Conservation (phyloP, 768 basidiomycete genomes). For the Kwoniella sp. region DNA sequence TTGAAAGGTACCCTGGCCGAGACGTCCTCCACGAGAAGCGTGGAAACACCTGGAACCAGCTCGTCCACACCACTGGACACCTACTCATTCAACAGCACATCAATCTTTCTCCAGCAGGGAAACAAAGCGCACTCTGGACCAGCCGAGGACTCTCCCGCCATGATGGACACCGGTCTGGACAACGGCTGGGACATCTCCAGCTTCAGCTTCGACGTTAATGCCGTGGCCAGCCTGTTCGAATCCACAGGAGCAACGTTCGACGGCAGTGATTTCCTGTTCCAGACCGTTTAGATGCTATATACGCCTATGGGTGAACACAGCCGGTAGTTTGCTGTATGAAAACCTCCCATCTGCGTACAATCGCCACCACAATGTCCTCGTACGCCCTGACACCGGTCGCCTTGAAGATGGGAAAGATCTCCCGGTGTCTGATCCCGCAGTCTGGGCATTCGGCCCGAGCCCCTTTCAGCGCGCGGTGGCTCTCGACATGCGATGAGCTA, state of each 20-base stretch:
- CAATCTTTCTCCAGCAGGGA: too few relatives aligned
- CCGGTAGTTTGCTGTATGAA: conserved; percentile 24
- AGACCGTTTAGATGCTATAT: not conserved
- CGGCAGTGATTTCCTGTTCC: not conserved
- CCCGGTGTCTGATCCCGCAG: conserved; percentile 40
- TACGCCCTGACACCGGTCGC: conserved; percentile 16
- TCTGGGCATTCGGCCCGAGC: conserved; percentile 34
- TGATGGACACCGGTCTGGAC: not conserved
- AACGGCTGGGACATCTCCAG: conserved; percentile 16
- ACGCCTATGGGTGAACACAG: not conserved
- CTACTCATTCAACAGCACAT: too few relatives aligned
- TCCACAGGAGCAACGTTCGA: conserved; percentile 10
- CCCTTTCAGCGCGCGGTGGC: conserved; percentile 9
- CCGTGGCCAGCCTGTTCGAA: conserved; percentile 12
- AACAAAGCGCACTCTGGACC: too few relatives aligned
- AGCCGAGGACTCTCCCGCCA: too few relatives aligned
- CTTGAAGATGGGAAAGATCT: conserved; percentile 44
- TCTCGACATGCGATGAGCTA: not conserved
- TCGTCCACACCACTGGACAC: too few relatives aligned
- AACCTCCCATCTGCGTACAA: conserved; percentile 40
- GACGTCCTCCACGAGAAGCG: too few relatives aligned
- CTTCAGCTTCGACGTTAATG: conserved; percentile 16
- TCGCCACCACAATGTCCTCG: conserved; percentile 34
- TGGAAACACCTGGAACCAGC: too few relatives aligned
- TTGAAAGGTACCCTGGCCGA: too few relatives aligned